Evolutionary conservation across 2,329 filamentous ascomycete genomes (phyloP), one percentile per base, ranked within the genome.

Genomic region (Blastomyces emzantsi): DNA sequence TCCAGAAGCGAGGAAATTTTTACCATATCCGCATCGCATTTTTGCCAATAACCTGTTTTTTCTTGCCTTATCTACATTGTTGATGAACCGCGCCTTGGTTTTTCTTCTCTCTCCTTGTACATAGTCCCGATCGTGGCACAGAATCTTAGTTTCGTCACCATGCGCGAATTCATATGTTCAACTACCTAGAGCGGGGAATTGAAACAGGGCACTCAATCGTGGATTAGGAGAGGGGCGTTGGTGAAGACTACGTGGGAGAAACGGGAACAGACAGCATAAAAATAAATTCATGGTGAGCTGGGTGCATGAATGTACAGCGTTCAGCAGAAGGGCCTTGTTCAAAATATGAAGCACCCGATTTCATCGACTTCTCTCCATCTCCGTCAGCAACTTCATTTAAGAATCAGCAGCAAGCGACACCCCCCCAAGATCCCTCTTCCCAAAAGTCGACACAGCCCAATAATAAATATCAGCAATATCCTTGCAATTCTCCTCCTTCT

Each of bases 381-480:
- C 22, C 9, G 5, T 13, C 36, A 39, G 9, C 9, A 39, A n/a
- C 28, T 22, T 9, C 36, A 7, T 30, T 39, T 33, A 56, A 36
- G 22, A 36, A 36, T 39, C 30, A 56, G 28, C 17, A 55, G 28
- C 30, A 56, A 39, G 30, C 28, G 17, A 22, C 22, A 56, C 19
- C 11, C 7, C 60, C 13, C 8, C 49, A 19, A 5, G 8, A 45
- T 62, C 30, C 51, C 57, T 65, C 49, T 39, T 64, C 47, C 70
- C 71, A 66, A 73, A 71, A 39, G 62, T 63, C 61, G 68, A 69
- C 17, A 76, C 74, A 49, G 70, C 73, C 25, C 67, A 63, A 55
- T 73, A 75, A 61, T 77, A 77, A 0, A 73, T 62, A 60, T 73
- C 66, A 0, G 75, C 75, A 51, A 73, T 63, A 0, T 58, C 67